Base-by-base conservation (phyloP, 2,329 filamentous ascomycete genomes). In the Talaromyces piceae region DNA sequence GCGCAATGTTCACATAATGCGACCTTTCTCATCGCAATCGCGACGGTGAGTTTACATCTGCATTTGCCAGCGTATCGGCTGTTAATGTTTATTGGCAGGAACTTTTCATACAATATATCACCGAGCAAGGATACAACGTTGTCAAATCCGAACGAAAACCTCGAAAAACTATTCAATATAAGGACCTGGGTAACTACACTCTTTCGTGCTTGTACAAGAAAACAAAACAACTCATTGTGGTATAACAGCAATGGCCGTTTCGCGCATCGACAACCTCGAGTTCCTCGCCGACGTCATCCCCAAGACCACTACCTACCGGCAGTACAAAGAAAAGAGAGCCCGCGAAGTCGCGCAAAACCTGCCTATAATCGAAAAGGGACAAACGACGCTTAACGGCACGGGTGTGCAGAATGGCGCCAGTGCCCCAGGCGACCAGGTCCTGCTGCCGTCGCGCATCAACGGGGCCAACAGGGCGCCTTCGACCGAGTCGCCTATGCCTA, bases 71-170 rank as follows among this genome's bases (percentile, higher is more conserved):
- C 11, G n/a, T 43, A 18, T 43, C 43, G 48, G 45, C 58, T 41
- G 43, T 55, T 27, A 44, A 53, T 58, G 39, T 56, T 28, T 23
- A 48, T 30, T 18, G 23, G 6, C 30, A 91, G 86, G 93, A 98
- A 72, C 84, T 95, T 79, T 97, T 98, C 73, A 85, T 98, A 59
- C 89, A 95, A 68, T 87, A 97, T 67, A 80, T 98, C 23, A 84
- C 91, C 18, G 80, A 86, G 56, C 87, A 94, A 67, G 85, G 86
- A 23, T 84, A 95, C 67, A 91, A 87, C 62, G 87, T 95, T 62
- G 87, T 91, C 61, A 94, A 93, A 65, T 80, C 90, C 1, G 93
- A 97, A 71, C 82, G 86, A 61, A 97, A 97, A 68, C 91, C 91
- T 5, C 80, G 93, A 51, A 83, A 91, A 54, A 96, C 94, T 63